Conservation (phyloP, 1,284 basidiomycete genomes). For the Kwoniella shivajii region DNA sequence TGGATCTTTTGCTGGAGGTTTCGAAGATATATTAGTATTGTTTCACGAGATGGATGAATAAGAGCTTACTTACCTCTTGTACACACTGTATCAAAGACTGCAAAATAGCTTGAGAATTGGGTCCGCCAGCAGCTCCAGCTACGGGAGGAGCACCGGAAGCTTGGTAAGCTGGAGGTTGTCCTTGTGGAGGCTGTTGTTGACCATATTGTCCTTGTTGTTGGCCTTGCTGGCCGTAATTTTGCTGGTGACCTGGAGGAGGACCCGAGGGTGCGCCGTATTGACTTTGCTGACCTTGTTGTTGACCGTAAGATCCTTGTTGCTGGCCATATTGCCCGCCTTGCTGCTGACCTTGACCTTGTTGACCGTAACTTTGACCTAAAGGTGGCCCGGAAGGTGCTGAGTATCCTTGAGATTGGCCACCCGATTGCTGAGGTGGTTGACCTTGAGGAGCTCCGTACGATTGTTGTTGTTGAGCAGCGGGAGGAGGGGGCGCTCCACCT, state of each 20-base stretch:
- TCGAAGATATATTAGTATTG: not conserved
- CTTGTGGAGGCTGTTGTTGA: slow-evolving; percentile 35
- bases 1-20: slow-evolving; percentile 51
- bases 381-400: slow-evolving; percentile 14
- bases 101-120: slow-evolving; percentile 37
- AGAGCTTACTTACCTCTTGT: slow-evolving; percentile 45
- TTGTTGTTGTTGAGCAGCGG: slow-evolving; percentile 13
- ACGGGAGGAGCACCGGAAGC: slow-evolving; percentile 22
- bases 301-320: slow-evolving; percentile 10
- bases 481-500: slow-evolving; percentile 12
- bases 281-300: slow-evolving; percentile 6
- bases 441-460: slow-evolving; percentile 20
- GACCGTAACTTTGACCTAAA: slow-evolving; percentile 11
- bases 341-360: slow-evolving; percentile 6
- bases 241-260: slow-evolving; percentile 11
- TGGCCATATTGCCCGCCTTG: slow-evolving; percentile 7
- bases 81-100: slow-evolving; percentile 50
- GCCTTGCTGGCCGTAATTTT: slow-evolving; percentile 18
- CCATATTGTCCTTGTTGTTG: slow-evolving; percentile 41
- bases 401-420: slow-evolving; percentile 7
- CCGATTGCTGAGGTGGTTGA: slow-evolving; percentile 13
- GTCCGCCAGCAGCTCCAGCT: slow-evolving; percentile 28
- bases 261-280: slow-evolving; percentile 23
- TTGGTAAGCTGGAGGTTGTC: slow-evolving; percentile 26
- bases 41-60: not conserved